Evolutionary conservation across 257 asterid species (phyloP).

Genomic region (Oldenlandia corymbosa): DNA sequence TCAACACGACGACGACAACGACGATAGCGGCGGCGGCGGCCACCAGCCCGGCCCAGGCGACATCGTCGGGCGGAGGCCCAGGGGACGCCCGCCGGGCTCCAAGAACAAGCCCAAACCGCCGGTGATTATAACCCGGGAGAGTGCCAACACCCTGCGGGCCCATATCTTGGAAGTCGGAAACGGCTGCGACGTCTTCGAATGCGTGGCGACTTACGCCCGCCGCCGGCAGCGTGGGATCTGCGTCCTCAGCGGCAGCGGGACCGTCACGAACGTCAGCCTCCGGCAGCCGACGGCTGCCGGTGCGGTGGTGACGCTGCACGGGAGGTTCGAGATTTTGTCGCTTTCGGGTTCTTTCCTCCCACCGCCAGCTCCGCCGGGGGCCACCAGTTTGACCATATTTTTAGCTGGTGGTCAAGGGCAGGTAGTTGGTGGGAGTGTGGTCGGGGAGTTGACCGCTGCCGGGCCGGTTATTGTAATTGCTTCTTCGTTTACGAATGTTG

Average conservation of each 20-base stretch:
- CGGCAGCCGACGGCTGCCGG: constrained; percentile 40
- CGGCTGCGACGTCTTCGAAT: constrained; percentile 47
- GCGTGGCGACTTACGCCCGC: constrained; percentile 38
- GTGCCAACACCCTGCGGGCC: constrained; percentile 53
- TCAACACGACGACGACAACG: constrained; percentile 19
- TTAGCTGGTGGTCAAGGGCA: constrained; percentile 59
- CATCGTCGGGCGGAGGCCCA: constrained; percentile 38
- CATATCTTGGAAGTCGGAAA: constrained; percentile 46
- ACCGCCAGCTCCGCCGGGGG: constrained; percentile 61
- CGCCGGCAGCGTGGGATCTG: constrained; percentile 60
- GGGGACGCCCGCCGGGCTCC: constrained; percentile 59
- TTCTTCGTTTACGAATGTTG: constrained; percentile 51
- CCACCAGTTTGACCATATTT: constrained; percentile 47
- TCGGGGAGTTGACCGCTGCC: constrained; percentile 47
- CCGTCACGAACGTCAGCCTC: constrained; percentile 43
- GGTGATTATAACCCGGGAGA: constrained; percentile 48
- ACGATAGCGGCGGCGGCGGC: constrained; percentile 13
- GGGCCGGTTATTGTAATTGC: constrained; percentile 57
- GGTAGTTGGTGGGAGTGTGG: constrained; percentile 59
- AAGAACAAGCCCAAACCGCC: constrained; percentile 52
- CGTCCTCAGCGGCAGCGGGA: constrained; percentile 46
- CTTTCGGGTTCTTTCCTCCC: constrained; percentile 49
- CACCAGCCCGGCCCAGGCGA: constrained; percentile 35
- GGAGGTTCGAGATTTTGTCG: constrained; percentile 48
- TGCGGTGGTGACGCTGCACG: constrained; percentile 38